These are phyloP conservation scores for Eudorina sp. DNA, from an alignment of 139 green algal genomes.

Conservation along the genomic window DNA sequence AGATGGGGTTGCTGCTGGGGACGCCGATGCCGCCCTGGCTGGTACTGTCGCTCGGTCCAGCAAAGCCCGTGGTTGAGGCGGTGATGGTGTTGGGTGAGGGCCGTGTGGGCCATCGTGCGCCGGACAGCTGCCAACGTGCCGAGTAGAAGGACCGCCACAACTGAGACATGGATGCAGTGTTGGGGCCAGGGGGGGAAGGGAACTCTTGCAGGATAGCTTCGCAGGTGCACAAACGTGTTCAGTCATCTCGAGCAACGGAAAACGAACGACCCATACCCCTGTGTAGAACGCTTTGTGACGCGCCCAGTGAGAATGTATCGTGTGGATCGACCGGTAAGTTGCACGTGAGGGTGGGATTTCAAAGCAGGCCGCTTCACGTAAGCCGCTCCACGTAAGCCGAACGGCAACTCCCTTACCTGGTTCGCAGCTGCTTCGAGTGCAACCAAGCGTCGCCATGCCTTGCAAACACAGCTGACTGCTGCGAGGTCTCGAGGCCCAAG, in stretches of 20 bases:
- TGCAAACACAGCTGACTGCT: conserved; percentile 1
- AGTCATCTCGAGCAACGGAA: too few species aligned
- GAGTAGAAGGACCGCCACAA: conserved; percentile 64
- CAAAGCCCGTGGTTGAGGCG: neutral
- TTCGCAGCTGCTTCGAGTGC: conserved; percentile 14
- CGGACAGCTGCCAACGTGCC: conserved; percentile 52
- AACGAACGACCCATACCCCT: too few species aligned
- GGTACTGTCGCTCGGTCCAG: too few species aligned
- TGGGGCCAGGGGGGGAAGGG: too few species aligned
- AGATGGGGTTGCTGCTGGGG: neutral
- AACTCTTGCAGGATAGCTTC: too few species aligned
- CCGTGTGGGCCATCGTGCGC: conserved; percentile 23
- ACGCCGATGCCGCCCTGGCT: neutral
- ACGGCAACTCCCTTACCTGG: conserved; percentile 19
- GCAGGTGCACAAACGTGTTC: too few species aligned
- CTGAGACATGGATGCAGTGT: neutral
- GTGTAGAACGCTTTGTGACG: too few species aligned
- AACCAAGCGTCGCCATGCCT: neutral
- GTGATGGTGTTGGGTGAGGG: neutral
- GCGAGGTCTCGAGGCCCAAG: conserved; percentile 20
- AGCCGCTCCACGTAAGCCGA: too few species aligned
- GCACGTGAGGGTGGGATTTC: too few species aligned
- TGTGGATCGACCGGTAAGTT: too few species aligned
- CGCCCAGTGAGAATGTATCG: too few species aligned
- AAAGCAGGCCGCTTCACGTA: neutral